A percentile compares a stretch with the other conserved stretches of the same genome.
Conservation (phyloP, 1,284 basidiomycete genomes). For the Apiotrichum veenhuisii region DNA sequence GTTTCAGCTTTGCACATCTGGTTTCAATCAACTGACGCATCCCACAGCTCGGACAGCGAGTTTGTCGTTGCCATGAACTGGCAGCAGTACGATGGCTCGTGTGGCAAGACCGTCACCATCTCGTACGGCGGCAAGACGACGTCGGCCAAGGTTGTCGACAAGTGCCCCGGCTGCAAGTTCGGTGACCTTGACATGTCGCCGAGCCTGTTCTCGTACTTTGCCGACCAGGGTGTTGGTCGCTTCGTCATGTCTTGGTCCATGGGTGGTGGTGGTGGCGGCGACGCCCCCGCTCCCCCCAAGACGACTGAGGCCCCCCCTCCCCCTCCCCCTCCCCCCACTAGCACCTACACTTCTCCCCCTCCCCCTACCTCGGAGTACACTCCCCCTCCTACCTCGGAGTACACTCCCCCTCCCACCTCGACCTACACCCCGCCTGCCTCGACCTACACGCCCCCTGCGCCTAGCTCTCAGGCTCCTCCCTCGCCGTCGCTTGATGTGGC, state of each 20-base stretch:
- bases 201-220: constrained; percentile 62
- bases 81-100: constrained; percentile 54
- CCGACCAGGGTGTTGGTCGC: constrained; percentile 52
- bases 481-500: constrained; percentile 3
- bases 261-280: constrained; percentile 42
- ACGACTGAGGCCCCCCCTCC: background rate
- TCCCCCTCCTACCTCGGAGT: background rate
- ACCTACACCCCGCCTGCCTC: constrained; percentile 5
- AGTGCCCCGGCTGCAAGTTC: constrained; percentile 50
- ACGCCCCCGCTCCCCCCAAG: background rate
- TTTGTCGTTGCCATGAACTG: constrained; percentile 48
- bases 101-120: constrained; percentile 64
- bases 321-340: background rate
- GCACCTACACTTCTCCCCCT: constrained; percentile 7
- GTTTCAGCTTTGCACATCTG: background rate
- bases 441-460: background rate
- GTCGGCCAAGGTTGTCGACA: constrained; percentile 63
- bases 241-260: constrained; percentile 61
- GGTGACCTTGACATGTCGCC: constrained; percentile 73
- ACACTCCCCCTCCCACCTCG: constrained; percentile 2
- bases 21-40: background rate
- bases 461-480: background rate
- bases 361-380: background rate
- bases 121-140: constrained; percentile 60
- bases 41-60: constrained; percentile 21